phyloP scores from a whole-genome alignment of 257 asterid species.

The Asclepias syriaca region DNA sequence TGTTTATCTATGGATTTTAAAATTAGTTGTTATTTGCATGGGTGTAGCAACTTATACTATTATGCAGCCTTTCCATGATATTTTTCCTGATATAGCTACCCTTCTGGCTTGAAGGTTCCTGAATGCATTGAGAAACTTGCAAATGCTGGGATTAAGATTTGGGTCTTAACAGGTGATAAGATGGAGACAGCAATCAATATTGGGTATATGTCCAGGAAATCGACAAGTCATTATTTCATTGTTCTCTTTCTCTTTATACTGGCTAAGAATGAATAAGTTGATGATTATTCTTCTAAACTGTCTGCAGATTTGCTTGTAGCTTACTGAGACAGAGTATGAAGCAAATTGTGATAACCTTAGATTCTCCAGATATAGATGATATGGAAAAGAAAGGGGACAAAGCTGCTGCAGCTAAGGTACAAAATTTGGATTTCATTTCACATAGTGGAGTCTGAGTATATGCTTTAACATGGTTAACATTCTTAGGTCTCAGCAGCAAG shows the following conservation, averaged over 20 bases:
- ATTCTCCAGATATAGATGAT: slow-evolving; percentile 49
- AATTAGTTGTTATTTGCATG: not conserved
- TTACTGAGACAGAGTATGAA: slow-evolving; percentile 80
- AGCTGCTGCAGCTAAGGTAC: slow-evolving; percentile 62
- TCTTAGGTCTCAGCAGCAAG: slow-evolving; percentile 61
- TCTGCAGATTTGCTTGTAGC: slow-evolving; percentile 79
- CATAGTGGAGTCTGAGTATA: not conserved
- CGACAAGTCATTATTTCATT: not conserved
- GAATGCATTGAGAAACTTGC: slow-evolving; percentile 88
- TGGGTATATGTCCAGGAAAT: slow-evolving; percentile 44
- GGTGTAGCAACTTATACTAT: not conserved
- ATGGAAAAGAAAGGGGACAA: slow-evolving; percentile 71
- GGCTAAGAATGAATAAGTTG: slow-evolving; percentile 2
- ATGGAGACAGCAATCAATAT: slow-evolving; percentile 98
- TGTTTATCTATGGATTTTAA: not conserved
- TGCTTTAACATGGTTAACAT: slow-evolving; percentile 21
- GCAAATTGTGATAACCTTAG: slow-evolving; percentile 74
- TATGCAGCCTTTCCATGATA: not conserved
- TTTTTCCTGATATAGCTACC: not conserved
- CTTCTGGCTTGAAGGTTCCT: slow-evolving; percentile 61
- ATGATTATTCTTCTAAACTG: slow-evolving; percentile 16
- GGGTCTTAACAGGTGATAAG: slow-evolving; percentile 99
- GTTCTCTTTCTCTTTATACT: slow-evolving; percentile 3
- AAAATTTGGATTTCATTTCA: slow-evolving; percentile 8
- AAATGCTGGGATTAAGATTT: slow-evolving; percentile 79